These are phyloP conservation scores for Plasmodium cynomolgi DNA, from an alignment of 169 alveolate genomes.

Conservation along the genomic window DNA sequence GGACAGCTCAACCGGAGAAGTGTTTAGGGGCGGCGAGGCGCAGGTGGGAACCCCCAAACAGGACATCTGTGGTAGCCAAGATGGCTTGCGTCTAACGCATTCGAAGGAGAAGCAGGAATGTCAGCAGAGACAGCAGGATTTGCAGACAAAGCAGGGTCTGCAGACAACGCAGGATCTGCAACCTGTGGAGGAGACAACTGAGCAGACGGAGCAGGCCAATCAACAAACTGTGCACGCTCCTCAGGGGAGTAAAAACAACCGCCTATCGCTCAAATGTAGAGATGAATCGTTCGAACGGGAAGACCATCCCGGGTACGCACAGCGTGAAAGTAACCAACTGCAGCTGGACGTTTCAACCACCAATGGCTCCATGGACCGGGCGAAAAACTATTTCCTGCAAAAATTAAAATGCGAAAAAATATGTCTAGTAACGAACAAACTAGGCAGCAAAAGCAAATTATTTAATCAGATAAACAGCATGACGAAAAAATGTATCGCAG, in stretches of 20 bases:
- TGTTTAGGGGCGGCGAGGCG: neutral
- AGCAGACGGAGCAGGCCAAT: too few relatives aligned
- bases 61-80: neutral
- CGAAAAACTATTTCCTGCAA: neutral
- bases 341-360: neutral
- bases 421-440: neutral
- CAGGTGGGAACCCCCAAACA: neutral
- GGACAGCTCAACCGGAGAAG: neutral
- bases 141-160: neutral
- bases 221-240: neutral
- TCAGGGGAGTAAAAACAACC: neutral
- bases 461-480: neutral
- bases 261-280: neutral
- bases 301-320: neutral
- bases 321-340: neutral
- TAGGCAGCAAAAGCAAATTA: neutral
- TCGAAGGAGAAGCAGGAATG: neutral
- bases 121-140: neutral
- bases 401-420: slow-evolving; percentile 2
- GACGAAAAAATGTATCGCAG: slow-evolving; percentile 5
- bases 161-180: neutral
- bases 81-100: neutral
- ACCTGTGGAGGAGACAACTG: too few relatives aligned
- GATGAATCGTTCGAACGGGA: neutral
- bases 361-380: neutral